phyloP scores from a whole-genome alignment of 345 rosid species.

The Eucalyptus tenuipes region DNA sequence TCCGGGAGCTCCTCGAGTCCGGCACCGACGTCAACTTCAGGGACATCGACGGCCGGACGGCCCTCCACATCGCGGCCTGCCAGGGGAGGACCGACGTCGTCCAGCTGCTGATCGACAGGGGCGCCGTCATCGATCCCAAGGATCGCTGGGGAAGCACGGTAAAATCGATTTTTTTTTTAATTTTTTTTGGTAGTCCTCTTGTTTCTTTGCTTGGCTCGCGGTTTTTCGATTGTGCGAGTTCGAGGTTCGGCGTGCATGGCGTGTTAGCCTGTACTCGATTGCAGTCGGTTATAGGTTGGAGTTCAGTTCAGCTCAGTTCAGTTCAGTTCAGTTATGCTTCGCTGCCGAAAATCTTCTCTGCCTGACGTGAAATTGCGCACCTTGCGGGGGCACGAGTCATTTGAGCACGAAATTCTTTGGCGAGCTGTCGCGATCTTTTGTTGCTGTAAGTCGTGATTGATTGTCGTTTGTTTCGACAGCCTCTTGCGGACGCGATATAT shows the following conservation, averaged over 20 bases:
- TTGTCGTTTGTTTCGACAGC: constrained; percentile 26
- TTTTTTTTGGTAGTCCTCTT: background rate
- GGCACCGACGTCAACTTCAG: constrained; percentile 58
- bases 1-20: constrained; percentile 42
- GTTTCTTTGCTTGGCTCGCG: background rate
- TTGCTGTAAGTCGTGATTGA: background rate
- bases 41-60: constrained; percentile 64
- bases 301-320: background rate
- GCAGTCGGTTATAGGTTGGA: background rate
- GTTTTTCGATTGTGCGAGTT: background rate
- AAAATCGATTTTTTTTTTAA: background rate
- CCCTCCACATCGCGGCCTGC: constrained; percentile 73
- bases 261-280: background rate
- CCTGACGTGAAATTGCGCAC: background rate
- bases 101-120: constrained; percentile 41
- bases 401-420: background rate
- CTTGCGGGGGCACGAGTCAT: background rate
- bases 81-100: constrained; percentile 64
- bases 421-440: background rate
- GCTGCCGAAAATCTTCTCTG: background rate
- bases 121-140: constrained; percentile 49
- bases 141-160: constrained; percentile 99
- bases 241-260: background rate
- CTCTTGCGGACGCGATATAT: constrained; percentile 75
- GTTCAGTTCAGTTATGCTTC: background rate